Conservation (phyloP, 1,284 basidiomycete species). For the Volvariella surrecta region DNA sequence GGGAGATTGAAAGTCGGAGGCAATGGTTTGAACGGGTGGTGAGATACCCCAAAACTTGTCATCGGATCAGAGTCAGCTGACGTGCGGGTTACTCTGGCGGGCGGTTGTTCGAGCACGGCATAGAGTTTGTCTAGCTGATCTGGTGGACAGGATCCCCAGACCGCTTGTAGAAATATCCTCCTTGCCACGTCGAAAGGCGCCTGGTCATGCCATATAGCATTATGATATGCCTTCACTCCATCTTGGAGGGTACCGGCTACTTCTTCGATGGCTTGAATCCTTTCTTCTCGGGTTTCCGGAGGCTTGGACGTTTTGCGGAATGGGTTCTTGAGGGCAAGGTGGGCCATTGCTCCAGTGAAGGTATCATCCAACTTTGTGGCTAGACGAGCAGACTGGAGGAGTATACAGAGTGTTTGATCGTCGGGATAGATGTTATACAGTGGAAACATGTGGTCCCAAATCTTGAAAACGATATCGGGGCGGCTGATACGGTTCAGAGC, state of each 20-base stretch:
- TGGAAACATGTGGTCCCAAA: slow-evolving; percentile 51
- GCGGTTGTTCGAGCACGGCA: slow-evolving; percentile 7
- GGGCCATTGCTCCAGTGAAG: slow-evolving; percentile 31
- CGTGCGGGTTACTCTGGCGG: slow-evolving; percentile 17
- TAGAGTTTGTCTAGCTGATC: slow-evolving; percentile 15
- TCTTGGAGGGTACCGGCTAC: slow-evolving; percentile 18
- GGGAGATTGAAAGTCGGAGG: not conserved
- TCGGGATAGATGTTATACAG: slow-evolving; percentile 51
- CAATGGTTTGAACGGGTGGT: not conserved
- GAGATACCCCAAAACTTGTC: slow-evolving; percentile 8
- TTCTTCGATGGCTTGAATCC: slow-evolving; percentile 17
- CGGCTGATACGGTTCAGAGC: slow-evolving; percentile 38
- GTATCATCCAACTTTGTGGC: slow-evolving; percentile 42
- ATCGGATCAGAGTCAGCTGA: slow-evolving; percentile 15
- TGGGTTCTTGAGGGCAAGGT: slow-evolving; percentile 17
- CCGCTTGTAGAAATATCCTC: slow-evolving; percentile 37
- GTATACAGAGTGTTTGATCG: slow-evolving; percentile 41
- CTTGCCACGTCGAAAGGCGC: slow-evolving; percentile 37
- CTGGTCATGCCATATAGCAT: slow-evolving; percentile 38
- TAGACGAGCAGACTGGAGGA: slow-evolving; percentile 51
- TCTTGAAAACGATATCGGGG: slow-evolving; percentile 48
- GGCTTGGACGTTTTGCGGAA: slow-evolving; percentile 2
- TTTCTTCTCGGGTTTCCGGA: slow-evolving; percentile 11
- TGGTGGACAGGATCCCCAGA: slow-evolving; percentile 41
- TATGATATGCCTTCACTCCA: slow-evolving; percentile 16